A percentile compares a stretch with the other conserved stretches of the same genome.
Conservation (phyloP, 140 eudicot species). For the Ambrosia hybrid region DNA sequence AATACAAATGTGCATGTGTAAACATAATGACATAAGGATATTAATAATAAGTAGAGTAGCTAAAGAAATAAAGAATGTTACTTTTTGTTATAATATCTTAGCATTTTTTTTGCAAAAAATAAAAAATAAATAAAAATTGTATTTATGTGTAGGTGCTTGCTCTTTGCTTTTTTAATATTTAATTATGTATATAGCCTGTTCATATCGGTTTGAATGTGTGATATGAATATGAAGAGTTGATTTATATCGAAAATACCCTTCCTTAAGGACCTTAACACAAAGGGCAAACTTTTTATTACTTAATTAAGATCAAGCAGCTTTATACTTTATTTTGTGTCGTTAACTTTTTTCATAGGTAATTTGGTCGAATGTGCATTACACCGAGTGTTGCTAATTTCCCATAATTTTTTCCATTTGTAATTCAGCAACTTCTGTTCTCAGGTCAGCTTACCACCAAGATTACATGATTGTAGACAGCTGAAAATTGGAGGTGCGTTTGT, state of each 20-base stretch:
- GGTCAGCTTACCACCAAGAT: constrained; percentile 48
- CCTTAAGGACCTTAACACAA: too few relatives aligned
- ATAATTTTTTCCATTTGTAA: constrained; percentile 6
- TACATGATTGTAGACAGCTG: constrained; percentile 35
- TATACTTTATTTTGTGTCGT: too few relatives aligned
- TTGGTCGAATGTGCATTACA: neutral
- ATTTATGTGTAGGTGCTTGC: neutral
- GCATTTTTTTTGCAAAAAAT: neutral
- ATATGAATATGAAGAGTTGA: too few relatives aligned
- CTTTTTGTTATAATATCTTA: neutral
- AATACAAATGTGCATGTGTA: neutral
- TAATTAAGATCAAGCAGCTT: too few relatives aligned
- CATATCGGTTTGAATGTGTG: too few relatives aligned
- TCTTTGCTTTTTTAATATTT: neutral
- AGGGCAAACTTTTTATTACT: too few relatives aligned
- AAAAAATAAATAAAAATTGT: neutral
- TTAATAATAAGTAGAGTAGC: neutral
- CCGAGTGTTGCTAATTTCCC: neutral
- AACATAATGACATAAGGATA: neutral
- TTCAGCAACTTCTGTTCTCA: constrained; percentile 33
- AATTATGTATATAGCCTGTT: too few relatives aligned
- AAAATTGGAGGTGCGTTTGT: constrained; percentile 19
- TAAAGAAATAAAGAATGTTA: neutral
- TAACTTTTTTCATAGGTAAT: neutral
- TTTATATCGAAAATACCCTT: too few relatives aligned